Evolutionary conservation across 2,329 filamentous ascomycete genomes (phyloP).

Genomic region (Drechslera avenae): DNA sequence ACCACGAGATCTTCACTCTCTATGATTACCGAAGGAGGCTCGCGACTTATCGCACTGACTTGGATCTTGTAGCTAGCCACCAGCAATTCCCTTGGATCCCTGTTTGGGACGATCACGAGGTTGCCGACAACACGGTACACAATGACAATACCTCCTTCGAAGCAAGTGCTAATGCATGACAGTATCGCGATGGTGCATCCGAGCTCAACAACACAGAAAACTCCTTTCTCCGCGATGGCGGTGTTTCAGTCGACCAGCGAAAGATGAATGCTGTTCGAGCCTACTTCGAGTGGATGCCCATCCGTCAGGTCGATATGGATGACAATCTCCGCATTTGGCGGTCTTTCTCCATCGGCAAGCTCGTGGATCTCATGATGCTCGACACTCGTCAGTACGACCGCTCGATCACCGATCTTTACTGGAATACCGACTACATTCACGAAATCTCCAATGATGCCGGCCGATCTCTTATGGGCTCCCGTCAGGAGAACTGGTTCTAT

Average conservation of each 20-base stretch:
- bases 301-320: constrained; percentile 52
- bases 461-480: constrained; percentile 71
- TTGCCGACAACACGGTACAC: constrained; percentile 46
- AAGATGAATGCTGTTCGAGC: constrained; percentile 56
- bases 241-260: constrained; percentile 50
- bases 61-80: constrained; percentile 48
- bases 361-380: constrained; percentile 52
- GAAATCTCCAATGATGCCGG: constrained; percentile 69
- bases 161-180: neutral
- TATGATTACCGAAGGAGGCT: constrained; percentile 54
- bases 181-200: constrained; percentile 48
- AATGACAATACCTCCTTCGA: neutral
- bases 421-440: constrained; percentile 67
- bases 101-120: constrained; percentile 54
- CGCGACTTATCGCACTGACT: constrained; percentile 49
- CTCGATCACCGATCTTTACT: constrained; percentile 53
- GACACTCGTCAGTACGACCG: constrained; percentile 53
- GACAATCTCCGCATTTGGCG: constrained; percentile 52
- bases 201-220: constrained; percentile 53
- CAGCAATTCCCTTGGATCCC: constrained; percentile 52
- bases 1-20: constrained; percentile 48
- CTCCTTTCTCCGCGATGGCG: constrained; percentile 48
- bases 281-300: constrained; percentile 54
- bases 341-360: constrained; percentile 49
- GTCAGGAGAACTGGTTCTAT: constrained; percentile 71